Evolutionary conservation across 176 grass and related monocot species (phyloP), one percentile per base, ranked within the genome.

Genomic region (Avena atlantica): DNA sequence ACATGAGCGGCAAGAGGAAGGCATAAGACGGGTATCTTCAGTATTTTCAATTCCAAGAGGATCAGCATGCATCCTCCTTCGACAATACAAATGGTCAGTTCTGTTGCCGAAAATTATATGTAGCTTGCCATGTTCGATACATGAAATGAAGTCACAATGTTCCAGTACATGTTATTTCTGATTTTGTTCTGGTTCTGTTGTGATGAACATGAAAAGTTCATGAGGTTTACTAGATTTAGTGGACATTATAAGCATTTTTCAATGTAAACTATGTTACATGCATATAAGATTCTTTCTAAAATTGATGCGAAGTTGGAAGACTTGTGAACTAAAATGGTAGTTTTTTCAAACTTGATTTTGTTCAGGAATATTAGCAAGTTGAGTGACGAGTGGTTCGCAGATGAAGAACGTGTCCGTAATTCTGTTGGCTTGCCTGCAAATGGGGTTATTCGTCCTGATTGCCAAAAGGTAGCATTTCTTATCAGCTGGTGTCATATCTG

Each of bases 71-170:
- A 85, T 92, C 49, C 93, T 98, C 53, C 93, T 98, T 72, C 90
- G 84, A 58, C 88, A 96, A 47, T 98, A 88, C 15, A 91, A 96
- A 83, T 96, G 96, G 96, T 98, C 27, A 86, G 95, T 88, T 42
- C 27, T 17, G 25, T 9, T 36, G 50, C 74, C 25, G 0, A 77
- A 56, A 55, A 36, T 6, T 77, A 20, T 34, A 34, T 77, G 74
- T 55, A 55, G 47, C 74, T 55, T 55, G 25, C 49, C 48, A 76
- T 52, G 50, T 76, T 53, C 9, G 23, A 76, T 34, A 34, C 23
- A 77, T 77, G 50, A 31, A 76, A 77, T 34, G 49, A 20, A 77
- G 50, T 56, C 23, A 12, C 50, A 76, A 34, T 76, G 8, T 76
- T 55, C 74, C 24, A 76, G 74, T 76, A 55, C 24, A 56, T 77